phyloP scores from a whole-genome alignment of 805 yeast species.

The Cyberlindnera bimundalis region DNA sequence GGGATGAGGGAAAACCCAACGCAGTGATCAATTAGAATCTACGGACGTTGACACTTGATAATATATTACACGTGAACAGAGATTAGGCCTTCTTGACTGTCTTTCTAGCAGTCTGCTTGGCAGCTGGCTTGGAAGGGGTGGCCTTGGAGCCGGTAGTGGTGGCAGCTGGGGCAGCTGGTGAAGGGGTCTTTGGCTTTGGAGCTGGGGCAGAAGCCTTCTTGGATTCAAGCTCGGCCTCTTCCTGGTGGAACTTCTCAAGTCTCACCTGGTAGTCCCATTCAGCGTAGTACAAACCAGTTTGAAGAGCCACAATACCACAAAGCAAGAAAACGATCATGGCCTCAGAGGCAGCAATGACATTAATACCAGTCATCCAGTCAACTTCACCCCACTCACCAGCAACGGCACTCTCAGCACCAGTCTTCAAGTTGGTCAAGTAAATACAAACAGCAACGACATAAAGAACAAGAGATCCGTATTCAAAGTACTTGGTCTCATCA shows the following conservation, averaged over 20 bases:
- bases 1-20: too few species aligned
- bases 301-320: conserved; percentile 78
- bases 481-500: conserved; percentile 82
- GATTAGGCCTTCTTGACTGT: conserved; percentile 7
- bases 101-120: conserved; percentile 14
- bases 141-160: conserved; percentile 1
- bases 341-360: conserved; percentile 88
- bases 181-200: conserved; percentile 6
- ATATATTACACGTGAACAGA: neutral
- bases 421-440: conserved; percentile 80
- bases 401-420: conserved; percentile 69
- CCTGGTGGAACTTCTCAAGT: conserved; percentile 31
- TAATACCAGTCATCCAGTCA: conserved; percentile 77
- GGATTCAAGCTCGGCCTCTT: conserved; percentile 27
- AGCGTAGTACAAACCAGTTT: conserved; percentile 88
- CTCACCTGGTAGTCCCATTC: conserved; percentile 50
- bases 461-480: conserved; percentile 80
- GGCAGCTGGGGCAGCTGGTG: conserved; percentile 3
- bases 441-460: conserved; percentile 70
- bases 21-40: too few species aligned
- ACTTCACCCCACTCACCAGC: conserved; percentile 93
- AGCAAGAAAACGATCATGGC: conserved; percentile 68
- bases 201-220: conserved; percentile 12
- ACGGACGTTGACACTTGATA: too few species aligned
- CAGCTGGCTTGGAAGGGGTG: conserved; percentile 3